Conservation (phyloP, 2,329 filamentous ascomycete species). For the Colletotrichum plurivorum region DNA sequence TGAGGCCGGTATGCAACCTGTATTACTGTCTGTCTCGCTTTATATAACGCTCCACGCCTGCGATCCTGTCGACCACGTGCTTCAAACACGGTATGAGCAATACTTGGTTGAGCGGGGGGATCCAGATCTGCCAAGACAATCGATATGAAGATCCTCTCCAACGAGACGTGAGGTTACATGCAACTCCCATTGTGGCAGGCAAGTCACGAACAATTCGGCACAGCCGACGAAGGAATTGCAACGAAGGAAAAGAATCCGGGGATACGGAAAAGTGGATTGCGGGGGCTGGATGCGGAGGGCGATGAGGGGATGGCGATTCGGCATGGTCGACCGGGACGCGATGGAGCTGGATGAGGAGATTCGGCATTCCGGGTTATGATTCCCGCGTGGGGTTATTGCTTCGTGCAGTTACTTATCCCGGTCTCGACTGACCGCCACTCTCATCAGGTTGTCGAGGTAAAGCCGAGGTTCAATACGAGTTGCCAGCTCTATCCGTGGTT, state of each 20-base stretch:
- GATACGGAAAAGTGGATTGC: slow-evolving; percentile 9
- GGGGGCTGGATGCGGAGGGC: background rate
- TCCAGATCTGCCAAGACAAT: background rate
- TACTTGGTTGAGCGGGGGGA: background rate
- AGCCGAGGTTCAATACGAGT: no score
- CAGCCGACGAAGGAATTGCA: background rate
- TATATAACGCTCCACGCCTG: background rate
- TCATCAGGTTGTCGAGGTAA: no score
- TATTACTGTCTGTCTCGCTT: background rate
- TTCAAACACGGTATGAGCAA: background rate
- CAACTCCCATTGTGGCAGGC: background rate
- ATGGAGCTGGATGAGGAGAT: background rate
- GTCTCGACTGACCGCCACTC: background rate
- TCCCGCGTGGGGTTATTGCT: background rate
- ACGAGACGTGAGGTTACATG: background rate
- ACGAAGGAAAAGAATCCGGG: slow-evolving; percentile 15
- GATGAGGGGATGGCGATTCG: background rate
- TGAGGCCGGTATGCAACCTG: background rate
- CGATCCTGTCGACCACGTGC: background rate
- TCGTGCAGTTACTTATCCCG: background rate
- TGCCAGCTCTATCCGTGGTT: no score
- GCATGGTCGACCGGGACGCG: background rate
- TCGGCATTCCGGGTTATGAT: background rate
- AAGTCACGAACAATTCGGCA: background rate
- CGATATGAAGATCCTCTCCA: background rate